Evolutionary conservation across 257 asterid genomes (phyloP), one percentile per base, ranked within the genome.

Genomic region (Ilex asprella): DNA sequence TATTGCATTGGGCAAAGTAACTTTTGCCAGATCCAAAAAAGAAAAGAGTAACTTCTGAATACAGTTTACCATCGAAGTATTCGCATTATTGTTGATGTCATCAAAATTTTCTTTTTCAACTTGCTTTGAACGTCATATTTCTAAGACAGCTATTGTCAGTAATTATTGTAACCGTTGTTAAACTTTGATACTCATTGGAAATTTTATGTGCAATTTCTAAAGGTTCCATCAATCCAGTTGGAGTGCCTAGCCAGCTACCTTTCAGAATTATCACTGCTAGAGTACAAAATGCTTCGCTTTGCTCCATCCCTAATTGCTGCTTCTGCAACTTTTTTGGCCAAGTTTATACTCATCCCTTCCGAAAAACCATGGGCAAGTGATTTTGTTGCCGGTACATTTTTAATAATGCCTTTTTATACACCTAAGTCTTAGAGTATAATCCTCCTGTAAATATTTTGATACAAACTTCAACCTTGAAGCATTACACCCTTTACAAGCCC

Each of bases 191-290:
- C 13, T 50, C 14, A 50, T 50, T 50, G 21, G 13, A 50, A 39
- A 21, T 39, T 14, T 55, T 27, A 14, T 29, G 16, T 16, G 10
- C 32, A 30, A 27, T 30, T 49, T 29, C 39, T 21, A 6, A 69
- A 53, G 57, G n/a, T 76, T 55, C 86, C 88, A 61, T 68, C 87
- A n/a, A 73, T 86, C 77, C 97, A 86, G 46, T 73, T 88, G 69
- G 99, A 92, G 66, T 90, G 75, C 80, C 60, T 81, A 76, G 80
- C 83, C 14, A 74, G 66, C 72, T 83, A 78, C 69, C 30, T 83
- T 0, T 83, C 83, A 5, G 90, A 81, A 75, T 81, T 83, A 29
- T 75, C 85, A 16, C 81, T 83, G 41, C 59, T 73, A 3, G 82
- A 75, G 58, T 78, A 81, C 76, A 63, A 46, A 16, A 75, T 83